Conservation (phyloP, 495 filamentous ascomycete species). For the Aspergillus hancockii region DNA sequence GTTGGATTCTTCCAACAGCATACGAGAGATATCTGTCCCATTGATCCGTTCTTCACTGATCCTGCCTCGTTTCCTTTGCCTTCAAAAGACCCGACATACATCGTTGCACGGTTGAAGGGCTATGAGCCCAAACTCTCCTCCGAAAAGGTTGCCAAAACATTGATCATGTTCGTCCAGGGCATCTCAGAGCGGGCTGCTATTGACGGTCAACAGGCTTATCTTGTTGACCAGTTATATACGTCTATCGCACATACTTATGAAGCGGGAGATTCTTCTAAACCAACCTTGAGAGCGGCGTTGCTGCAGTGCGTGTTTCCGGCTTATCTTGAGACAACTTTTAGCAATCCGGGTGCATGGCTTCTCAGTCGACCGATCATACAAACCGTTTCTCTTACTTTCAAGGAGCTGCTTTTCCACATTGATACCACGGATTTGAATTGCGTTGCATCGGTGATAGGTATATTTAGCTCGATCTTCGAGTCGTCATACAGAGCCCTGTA, state of each 20-base stretch:
- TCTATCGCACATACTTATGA: slow-evolving; percentile 58
- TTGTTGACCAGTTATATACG: slow-evolving; percentile 57
- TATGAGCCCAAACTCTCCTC: slow-evolving; percentile 61
- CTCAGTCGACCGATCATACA: slow-evolving; percentile 57
- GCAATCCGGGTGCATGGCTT: slow-evolving; percentile 57
- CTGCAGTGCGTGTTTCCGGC: slow-evolving; percentile 63
- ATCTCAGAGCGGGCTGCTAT: slow-evolving; percentile 63
- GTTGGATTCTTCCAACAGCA: slow-evolving; percentile 67
- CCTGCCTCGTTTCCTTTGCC: slow-evolving; percentile 66
- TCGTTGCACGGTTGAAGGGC: slow-evolving; percentile 64
- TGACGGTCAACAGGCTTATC: slow-evolving; percentile 59
- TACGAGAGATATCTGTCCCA: slow-evolving; percentile 58
- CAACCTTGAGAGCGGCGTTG: slow-evolving; percentile 58
- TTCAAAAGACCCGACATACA: slow-evolving; percentile 64
- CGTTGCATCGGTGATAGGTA: slow-evolving; percentile 43
- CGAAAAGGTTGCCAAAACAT: slow-evolving; percentile 52
- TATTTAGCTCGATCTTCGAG: slow-evolving; percentile 46
- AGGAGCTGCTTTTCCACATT: slow-evolving; percentile 49
- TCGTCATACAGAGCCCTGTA: slow-evolving; percentile 40
- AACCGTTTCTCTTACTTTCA: slow-evolving; percentile 46
- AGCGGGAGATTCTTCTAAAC: slow-evolving; percentile 37
- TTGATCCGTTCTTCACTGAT: slow-evolving; percentile 71
- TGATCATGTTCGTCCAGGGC: slow-evolving; percentile 64
- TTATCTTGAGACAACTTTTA: slow-evolving; percentile 58
- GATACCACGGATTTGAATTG: slow-evolving; percentile 46